Evolutionary conservation across 2,329 filamentous ascomycete species (phyloP).

Genomic region (Parasarocladium wereldwijsianum): DNA sequence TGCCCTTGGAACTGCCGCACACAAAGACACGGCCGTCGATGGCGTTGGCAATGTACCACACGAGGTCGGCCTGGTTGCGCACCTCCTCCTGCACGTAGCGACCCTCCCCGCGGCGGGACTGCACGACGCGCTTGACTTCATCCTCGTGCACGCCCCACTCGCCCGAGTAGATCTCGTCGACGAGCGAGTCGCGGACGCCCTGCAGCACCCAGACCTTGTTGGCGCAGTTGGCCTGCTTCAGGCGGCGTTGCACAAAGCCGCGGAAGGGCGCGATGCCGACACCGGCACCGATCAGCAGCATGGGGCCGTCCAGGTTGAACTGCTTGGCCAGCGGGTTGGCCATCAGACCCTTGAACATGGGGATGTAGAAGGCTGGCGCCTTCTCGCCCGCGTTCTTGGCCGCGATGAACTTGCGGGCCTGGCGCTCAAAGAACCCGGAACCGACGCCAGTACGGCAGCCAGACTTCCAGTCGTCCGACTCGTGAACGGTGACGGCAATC

Average conservation of each 20-base stretch:
- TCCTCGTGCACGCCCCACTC: conserved; percentile 92
- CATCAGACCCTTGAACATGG: conserved; percentile 98
- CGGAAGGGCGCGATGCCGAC: conserved; percentile 96
- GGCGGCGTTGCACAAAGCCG: conserved; percentile 85
- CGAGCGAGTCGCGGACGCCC: conserved; percentile 80
- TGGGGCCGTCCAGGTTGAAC: conserved; percentile 86
- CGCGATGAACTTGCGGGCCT: conserved; percentile 58
- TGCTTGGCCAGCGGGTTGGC: conserved; percentile 85
- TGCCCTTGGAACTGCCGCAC: conserved; percentile 86
- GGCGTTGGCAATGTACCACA: conserved; percentile 95
- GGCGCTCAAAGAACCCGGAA: conserved; percentile 83
- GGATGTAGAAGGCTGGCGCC: conserved; percentile 54
- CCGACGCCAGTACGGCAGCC: conserved; percentile 69
- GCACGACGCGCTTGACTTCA: conserved; percentile 68
- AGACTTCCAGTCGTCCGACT: conserved; percentile 63
- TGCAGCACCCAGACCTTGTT: conserved; percentile 98
- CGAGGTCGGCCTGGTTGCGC: conserved; percentile 77
- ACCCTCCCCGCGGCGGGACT: conserved; percentile 62
- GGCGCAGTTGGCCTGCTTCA: conserved; percentile 89
- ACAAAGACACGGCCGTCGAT: conserved; percentile 95
- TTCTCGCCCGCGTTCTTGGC: conserved; percentile 47
- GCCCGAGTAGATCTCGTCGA: conserved; percentile 92
- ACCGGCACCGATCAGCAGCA: conserved; percentile 92
- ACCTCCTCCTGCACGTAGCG: conserved; percentile 97
- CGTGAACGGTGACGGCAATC: conserved; percentile 92